These are phyloP conservation scores for Antitrichia curtipendula DNA, from an alignment of 225 moss, liverwort and hornwort species.

Conservation along the genomic window DNA sequence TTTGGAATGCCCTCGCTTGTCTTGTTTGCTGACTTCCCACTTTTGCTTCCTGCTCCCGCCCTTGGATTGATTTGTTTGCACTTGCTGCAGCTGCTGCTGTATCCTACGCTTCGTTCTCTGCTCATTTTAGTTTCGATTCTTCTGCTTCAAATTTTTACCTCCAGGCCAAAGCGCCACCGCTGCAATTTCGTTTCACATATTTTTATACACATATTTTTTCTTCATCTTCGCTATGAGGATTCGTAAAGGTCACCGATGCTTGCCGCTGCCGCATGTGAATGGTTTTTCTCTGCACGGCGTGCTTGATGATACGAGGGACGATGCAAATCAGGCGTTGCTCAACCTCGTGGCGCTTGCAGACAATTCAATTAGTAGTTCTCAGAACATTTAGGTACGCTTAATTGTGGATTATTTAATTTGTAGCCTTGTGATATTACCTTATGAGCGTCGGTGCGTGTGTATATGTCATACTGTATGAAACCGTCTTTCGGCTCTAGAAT, in stretches of 20 bases:
- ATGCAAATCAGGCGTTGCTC: background rate
- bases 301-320: background rate
- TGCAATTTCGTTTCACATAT: background rate
- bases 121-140: background rate
- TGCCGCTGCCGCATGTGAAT: background rate
- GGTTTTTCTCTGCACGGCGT: background rate
- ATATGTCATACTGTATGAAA: background rate
- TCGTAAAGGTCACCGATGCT: background rate
- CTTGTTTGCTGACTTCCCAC: background rate
- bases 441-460: background rate
- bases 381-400: background rate
- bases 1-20: background rate
- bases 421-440: background rate
- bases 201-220: background rate
- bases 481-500: background rate
- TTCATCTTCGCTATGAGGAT: background rate
- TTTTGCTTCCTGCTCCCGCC: background rate
- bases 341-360: background rate
- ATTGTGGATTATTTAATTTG: background rate
- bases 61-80: background rate
- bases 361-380: background rate
- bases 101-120: background rate
- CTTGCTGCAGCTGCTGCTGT: background rate
- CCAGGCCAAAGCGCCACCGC: background rate
- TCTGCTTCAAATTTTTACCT: background rate